Percentiles rank a stretch among this genome's conserved stretches.
phyloP scores from a whole-genome alignment of 1,139 yeast genomes.

The Geotrichum phurueaensis region DNA sequence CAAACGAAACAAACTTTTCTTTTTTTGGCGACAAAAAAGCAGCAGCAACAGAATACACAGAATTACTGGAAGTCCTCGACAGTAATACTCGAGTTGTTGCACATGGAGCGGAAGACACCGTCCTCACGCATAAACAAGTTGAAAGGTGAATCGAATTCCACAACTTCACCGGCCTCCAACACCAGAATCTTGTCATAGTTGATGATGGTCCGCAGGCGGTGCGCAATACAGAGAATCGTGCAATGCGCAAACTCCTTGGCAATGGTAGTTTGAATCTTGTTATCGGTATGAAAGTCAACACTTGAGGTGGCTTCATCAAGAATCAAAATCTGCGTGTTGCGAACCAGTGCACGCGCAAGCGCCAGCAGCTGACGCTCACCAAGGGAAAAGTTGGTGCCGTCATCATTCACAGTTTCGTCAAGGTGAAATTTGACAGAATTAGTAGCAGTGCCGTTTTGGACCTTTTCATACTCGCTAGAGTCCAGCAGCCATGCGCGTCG shows the following conservation, averaged over 20 bases:
- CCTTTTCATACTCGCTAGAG: conserved; percentile 34
- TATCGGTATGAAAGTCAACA: conserved; percentile 74
- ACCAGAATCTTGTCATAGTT: conserved; percentile 62
- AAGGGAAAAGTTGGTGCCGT: conserved; percentile 66
- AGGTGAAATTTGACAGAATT: conserved; percentile 54
- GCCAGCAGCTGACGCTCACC: conserved; percentile 76
- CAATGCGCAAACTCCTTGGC: conserved; percentile 55
- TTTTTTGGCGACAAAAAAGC: too few relatives aligned
- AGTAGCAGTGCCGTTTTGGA: conserved; percentile 3
- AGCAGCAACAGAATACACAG: too few relatives aligned
- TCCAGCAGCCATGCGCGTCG: conserved; percentile 60
- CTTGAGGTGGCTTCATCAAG: conserved; percentile 81
- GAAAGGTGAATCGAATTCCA: conserved; percentile 50
- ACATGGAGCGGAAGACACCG: conserved; percentile 56
- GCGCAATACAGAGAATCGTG: conserved; percentile 75
- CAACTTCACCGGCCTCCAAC: conserved; percentile 55
- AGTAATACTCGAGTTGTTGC: conserved; percentile 49
- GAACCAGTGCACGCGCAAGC: conserved; percentile 71
- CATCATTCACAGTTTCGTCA: conserved; percentile 62
- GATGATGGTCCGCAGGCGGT: conserved; percentile 62
- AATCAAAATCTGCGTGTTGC: conserved; percentile 58
- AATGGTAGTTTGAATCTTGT: conserved; percentile 61
- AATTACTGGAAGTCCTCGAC: conserved; percentile 34
- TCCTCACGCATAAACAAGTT: conserved; percentile 40
- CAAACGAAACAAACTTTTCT: background rate